A percentile compares a stretch with the other conserved stretches of the same genome.
Conservation (phyloP, 495 filamentous ascomycete genomes). For the Aspergillus mulundensis region DNA sequence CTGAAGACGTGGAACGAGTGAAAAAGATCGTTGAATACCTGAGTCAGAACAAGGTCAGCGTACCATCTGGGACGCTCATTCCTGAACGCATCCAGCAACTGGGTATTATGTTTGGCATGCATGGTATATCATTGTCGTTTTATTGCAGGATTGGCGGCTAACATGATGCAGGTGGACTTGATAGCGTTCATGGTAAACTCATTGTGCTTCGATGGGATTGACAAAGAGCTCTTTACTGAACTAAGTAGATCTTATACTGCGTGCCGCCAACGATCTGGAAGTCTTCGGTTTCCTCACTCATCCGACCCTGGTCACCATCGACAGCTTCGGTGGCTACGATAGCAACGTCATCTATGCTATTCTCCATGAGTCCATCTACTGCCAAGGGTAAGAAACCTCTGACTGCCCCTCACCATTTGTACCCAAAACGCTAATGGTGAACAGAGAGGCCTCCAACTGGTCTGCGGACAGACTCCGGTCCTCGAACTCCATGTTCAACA, state of each 20-base stretch:
- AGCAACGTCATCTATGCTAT: conserved; percentile 76
- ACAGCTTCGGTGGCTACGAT: conserved; percentile 64
- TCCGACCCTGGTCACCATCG: conserved; percentile 63
- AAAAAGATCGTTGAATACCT: conserved; percentile 63
- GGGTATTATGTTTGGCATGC: conserved; percentile 70
- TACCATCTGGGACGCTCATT: conserved; percentile 67
- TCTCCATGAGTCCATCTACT: conserved; percentile 83
- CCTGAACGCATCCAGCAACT: conserved; percentile 67
- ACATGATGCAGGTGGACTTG: conserved; percentile 53
- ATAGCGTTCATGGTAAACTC: conserved; percentile 55
- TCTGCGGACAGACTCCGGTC: conserved; percentile 53
- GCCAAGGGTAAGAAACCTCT: conserved; percentile 44
- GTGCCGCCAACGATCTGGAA: conserved; percentile 63
- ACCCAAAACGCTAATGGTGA: conserved; percentile 13
- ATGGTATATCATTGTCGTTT: conserved; percentile 56
- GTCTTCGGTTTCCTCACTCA: conserved; percentile 68
- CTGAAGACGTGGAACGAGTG: conserved; percentile 72
- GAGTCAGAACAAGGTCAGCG: conserved; percentile 47
- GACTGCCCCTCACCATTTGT: background rate
- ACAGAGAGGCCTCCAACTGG: conserved; percentile 56
- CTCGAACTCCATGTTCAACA: conserved; percentile 39
- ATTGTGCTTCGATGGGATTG: background rate
- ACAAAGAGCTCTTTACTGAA: conserved; percentile 2
- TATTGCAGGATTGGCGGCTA: conserved; percentile 8
- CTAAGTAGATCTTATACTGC: conserved; percentile 58